Evolutionary conservation across 2,329 filamentous ascomycete genomes (phyloP), one percentile per base, ranked within the genome.

Genomic region (Spiromastix sp.): DNA sequence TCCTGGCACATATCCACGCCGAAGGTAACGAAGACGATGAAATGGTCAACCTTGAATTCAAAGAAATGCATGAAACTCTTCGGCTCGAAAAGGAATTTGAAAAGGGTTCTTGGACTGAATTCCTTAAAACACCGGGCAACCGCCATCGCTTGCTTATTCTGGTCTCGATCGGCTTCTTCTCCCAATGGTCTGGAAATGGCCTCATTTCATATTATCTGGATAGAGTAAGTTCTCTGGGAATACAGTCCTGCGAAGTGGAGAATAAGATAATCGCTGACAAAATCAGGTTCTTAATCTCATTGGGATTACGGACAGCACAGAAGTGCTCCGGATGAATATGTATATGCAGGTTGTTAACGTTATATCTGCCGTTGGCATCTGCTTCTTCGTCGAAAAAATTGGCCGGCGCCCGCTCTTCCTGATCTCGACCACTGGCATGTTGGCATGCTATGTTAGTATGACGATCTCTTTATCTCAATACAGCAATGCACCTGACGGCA

Each of bases 121-220:
- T 81, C 45, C 45, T 81, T 46, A 60, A 59, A 43, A 81, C 77
- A 17, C 68, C 63, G 47, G 76, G 77, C 18, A 81, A 82, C 61
- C 66, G 74, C 34, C 76, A 76, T 63, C 67, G 78, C 8, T 60
- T 82, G 29, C 64, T 70, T 31, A 71, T 81, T 37, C 63, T 79
- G 27, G 54, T 79, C 27, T 78, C 73, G 0, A 64, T 81, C 12
- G 77, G 75, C 48, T 58, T 81, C 45, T 78, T 81, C 49, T 79
- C 74, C 2, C 77, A 81, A 55, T 81, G 78, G 59, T 75, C 70
- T 34, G 77, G 78, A 29, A 81, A 81, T 49, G 76, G 73, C 12
- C 59, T 81, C 2, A 74, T 81, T 49, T n/a, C n/a, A n/a, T n/a
- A 75, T 69, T 42, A 80, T 81, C 58, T 81, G 81, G 53, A 74